These are phyloP conservation scores for Xylariaceae sp. DNA, from an alignment of 2,329 filamentous ascomycete species.

Conservation along the genomic window DNA sequence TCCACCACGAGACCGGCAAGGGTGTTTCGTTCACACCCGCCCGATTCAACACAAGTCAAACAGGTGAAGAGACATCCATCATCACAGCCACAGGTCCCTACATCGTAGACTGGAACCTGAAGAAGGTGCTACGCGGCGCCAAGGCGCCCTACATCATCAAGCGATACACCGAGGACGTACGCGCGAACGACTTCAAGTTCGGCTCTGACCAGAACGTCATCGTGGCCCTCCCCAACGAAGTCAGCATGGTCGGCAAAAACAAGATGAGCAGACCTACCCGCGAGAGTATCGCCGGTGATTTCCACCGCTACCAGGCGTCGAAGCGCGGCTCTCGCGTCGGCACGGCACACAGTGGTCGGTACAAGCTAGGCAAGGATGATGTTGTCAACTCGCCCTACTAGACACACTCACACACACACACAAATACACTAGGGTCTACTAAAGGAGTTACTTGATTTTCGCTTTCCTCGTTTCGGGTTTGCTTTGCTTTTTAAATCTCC, in stretches of 20 bases:
- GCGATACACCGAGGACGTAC: slow-evolving; percentile 90
- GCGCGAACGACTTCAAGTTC: slow-evolving; percentile 97
- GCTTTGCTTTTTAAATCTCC: too few relatives aligned
- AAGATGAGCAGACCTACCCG: slow-evolving; percentile 81
- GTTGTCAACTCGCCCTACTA: slow-evolving; percentile 70
- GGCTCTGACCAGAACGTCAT: slow-evolving; percentile 97
- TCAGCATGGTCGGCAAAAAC: slow-evolving; percentile 91
- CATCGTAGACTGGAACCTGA: slow-evolving; percentile 92
- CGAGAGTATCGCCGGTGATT: slow-evolving; percentile 77
- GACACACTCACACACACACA: slow-evolving; percentile 2
- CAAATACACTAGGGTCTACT: background rate
- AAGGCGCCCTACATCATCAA: slow-evolving; percentile 96
- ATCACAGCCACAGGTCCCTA: slow-evolving; percentile 95
- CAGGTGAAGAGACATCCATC: slow-evolving; percentile 81
- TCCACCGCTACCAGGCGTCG: slow-evolving; percentile 44
- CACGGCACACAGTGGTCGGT: slow-evolving; percentile 52
- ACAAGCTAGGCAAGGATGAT: slow-evolving; percentile 73
- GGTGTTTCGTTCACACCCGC: slow-evolving; percentile 84
- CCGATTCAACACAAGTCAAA: slow-evolving; percentile 86
- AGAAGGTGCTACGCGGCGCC: slow-evolving; percentile 74
- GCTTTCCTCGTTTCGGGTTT: background rate
- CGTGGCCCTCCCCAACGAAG: slow-evolving; percentile 91
- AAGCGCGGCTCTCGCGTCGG: slow-evolving; percentile 49
- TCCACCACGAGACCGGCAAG: slow-evolving; percentile 90
- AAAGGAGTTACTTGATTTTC: background rate